Percentiles rank a stretch among this genome's conserved stretches.
These are phyloP conservation scores for Aspergillus pseudoviridinutans DNA, from an alignment of 2,329 filamentous ascomycete genomes.

Conservation along the genomic window DNA sequence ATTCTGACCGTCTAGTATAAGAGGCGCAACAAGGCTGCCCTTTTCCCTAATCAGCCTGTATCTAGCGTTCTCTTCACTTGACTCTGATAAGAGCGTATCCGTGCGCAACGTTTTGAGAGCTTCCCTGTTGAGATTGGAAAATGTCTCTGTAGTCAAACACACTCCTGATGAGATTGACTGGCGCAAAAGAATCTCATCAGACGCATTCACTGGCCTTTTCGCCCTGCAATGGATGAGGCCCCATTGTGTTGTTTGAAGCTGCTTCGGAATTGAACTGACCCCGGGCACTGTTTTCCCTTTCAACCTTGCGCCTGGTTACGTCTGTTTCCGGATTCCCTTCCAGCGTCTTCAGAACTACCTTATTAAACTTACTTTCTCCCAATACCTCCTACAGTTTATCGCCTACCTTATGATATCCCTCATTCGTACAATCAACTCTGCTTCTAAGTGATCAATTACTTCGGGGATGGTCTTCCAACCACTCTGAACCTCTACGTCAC, in stretches of 20 bases:
- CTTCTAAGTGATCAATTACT: neutral
- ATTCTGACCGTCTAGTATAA: neutral
- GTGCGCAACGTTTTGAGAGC: neutral
- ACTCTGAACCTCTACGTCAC: slow-evolving; percentile 8
- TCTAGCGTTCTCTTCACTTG: neutral
- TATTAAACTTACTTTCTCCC: neutral
- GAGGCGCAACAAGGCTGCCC: neutral
- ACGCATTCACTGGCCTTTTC: neutral
- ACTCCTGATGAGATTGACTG: neutral
- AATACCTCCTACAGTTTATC: neutral
- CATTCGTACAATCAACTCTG: neutral
- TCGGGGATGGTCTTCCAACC: neutral
- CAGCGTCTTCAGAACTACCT: slow-evolving; percentile 6
- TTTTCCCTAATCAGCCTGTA: neutral
- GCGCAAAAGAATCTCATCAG: neutral
- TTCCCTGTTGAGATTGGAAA: neutral
- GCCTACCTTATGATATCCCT: neutral
- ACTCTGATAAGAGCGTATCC: neutral
- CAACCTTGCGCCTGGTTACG: neutral
- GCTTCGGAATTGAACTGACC: neutral
- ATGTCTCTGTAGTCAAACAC: neutral
- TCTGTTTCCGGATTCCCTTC: neutral
- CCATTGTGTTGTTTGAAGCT: neutral
- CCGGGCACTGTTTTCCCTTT: neutral
- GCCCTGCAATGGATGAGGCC: neutral